Conservation (phyloP, 2,329 filamentous ascomycete species). For the Paraconiothyrium brasiliense region DNA sequence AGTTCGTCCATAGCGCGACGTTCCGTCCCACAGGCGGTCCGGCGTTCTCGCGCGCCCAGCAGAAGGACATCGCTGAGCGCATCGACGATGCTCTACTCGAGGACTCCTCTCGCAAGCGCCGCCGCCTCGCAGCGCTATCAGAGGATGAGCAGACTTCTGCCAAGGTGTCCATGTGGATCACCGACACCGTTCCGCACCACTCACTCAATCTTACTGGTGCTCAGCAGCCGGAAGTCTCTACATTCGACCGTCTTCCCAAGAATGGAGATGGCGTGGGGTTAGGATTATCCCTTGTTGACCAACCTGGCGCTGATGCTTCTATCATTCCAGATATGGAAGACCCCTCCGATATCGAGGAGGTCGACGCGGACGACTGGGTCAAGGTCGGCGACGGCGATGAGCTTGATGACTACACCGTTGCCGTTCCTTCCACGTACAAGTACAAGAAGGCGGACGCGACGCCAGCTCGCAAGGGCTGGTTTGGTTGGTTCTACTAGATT, state of each 20-base stretch:
- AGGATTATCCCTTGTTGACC: neutral
- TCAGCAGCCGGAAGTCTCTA: neutral
- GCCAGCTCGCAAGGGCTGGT: neutral
- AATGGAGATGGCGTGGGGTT: no score
- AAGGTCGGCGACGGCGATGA: neutral
- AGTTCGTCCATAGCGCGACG: neutral
- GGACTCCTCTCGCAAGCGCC: neutral
- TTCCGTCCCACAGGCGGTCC: neutral
- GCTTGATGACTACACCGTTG: neutral
- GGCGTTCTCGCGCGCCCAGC: neutral
- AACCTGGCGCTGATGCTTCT: neutral
- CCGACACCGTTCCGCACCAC: neutral
- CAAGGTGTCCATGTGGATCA: neutral
- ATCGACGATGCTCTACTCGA: neutral
- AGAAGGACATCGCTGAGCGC: neutral
- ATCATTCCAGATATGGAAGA: neutral
- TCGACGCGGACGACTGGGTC: neutral
- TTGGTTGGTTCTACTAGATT: neutral
- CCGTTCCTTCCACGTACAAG: neutral
- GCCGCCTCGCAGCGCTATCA: neutral
- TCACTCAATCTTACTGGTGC: neutral
- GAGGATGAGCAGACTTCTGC: neutral
- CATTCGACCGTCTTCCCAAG: neutral
- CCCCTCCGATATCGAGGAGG: neutral
- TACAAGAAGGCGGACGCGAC: slow-evolving; percentile 4